Base-by-base conservation (phyloP, 768 basidiomycete species). In the Amanita pseudoporphyria region DNA sequence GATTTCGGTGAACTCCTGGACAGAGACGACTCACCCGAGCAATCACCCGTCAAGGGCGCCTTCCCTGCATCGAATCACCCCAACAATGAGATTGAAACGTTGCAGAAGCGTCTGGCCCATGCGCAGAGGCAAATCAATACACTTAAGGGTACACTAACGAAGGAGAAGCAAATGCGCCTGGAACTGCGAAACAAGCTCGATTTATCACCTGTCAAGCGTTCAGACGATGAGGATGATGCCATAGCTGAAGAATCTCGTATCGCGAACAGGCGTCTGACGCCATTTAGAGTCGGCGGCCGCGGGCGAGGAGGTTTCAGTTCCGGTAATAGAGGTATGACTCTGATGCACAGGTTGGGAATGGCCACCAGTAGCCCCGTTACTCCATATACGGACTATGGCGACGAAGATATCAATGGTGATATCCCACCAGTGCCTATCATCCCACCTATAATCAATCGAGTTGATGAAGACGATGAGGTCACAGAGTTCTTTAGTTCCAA, bases 41-140 rank as follows among this genome's bases (percentile, higher is more conserved):
- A 31, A 12, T 52, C 51, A 16, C 51, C 51, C 13, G 6, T 52
- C 51, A 31, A 53, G 45, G 51, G 52, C 28, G 7, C 16, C 46
- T 84, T 86, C 72, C 69, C 85, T 44, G 76, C 83, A 13, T 73
- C 82, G 6, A 87, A 80, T 58, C 86, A 84, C 57, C 86, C 84
- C 7, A 80, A 69, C 61, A 85, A 83, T 60, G 89, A 91, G 63
- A 79, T 90, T 35, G 89, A 92, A 57, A 78, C 81, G 0, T 67
- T 92, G 12, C 83, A 89, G 52, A 84, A 90, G 59, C 74, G 83
- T 22, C 72, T 93, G 31, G 84, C 87, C 9, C 89, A 92, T 63
- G 87, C 91, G 3, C 88, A 93, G 62, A 72, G 90, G 52, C 89
- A 90, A 58, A 83, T 93, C 58, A 76, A 72, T 53, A 90, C 89